Evolutionary conservation across 345 rosid species (phyloP), one percentile per base, ranked within the genome.

Genomic region (Heritiera littoralis): DNA sequence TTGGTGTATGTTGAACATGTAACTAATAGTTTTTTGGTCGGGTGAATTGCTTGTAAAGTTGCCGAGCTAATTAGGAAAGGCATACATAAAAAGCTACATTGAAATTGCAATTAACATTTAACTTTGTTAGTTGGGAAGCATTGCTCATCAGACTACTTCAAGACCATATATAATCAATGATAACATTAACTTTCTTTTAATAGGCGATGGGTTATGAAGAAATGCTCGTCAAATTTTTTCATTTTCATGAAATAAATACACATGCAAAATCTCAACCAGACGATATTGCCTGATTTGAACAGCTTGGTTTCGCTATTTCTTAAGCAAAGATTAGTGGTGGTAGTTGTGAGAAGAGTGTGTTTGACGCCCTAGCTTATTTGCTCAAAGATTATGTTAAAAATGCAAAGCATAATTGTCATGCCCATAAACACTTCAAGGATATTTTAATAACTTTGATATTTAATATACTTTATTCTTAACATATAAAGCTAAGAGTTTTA

Each of bases 361-460:
- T n/a, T 14, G 38, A 68, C 49, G 73, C 60, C 71, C 63, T 74
- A 74, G 8, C 23, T 74, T 78, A 52, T 82, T 38, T 59, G 32
- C 11, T 8, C 5, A 79, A 59, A 43, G 41, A 75, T 68, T 68
- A 52, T 30, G 15, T 28, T n/a, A 40, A 35, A 35, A 35, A 1
- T 35, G 28, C 28, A 23, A 23, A 23, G 28, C 38, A 35, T 1
- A 35, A 35, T 35, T 35, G 38, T 35, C 3, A 35, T 3, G 3
- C 38, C 38, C 38, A 35, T 35, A 35, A 35, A 35, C 38, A 35
- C 38, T 35, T 35, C 38, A 35, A 35, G 38, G 38, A 35, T 35
- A 35, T 35, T 35, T 35, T 35, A 35, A 35, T 35, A 35, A 35
- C 38, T 35, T 35, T 35, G 38, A 2, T 35, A 35, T 35, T 35